Percentiles rank a stretch among this genome's conserved stretches.
phyloP scores from a whole-genome alignment of 768 basidiomycete genomes.

The Boletales sp. region DNA sequence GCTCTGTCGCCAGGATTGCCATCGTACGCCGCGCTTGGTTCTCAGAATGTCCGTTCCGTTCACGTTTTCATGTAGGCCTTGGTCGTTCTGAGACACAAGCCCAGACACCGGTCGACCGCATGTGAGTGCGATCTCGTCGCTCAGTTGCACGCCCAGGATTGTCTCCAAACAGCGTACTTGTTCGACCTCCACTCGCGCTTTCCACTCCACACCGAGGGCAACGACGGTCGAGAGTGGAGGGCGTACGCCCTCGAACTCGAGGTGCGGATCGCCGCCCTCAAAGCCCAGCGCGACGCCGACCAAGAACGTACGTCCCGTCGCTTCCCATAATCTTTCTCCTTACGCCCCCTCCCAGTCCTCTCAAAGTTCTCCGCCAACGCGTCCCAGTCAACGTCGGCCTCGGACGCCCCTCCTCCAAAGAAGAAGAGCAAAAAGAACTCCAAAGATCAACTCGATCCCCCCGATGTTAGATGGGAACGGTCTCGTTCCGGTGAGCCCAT shows the following conservation, averaged over 20 bases:
- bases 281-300: conserved; percentile 20
- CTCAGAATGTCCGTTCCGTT: not conserved
- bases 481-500: conserved; percentile 11
- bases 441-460: conserved; percentile 13
- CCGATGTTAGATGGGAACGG: conserved; percentile 22
- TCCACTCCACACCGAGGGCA: conserved; percentile 7
- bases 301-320: conserved; percentile 17
- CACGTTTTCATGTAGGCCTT: conserved; percentile 14
- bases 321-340: too few species aligned
- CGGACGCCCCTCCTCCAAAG: conserved; percentile 21
- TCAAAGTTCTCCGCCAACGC: conserved; percentile 12
- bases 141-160: not conserved
- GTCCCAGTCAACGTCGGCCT: conserved; percentile 9
- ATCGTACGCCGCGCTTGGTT: conserved; percentile 17
- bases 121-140: conserved; percentile 9
- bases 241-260: conserved; percentile 30
- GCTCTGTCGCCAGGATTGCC: conserved; percentile 18
- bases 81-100: conserved; percentile 23
- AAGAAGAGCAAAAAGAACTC: conserved; percentile 26
- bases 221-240: conserved; percentile 15
- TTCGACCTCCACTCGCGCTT: conserved; percentile 26
- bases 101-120: conserved; percentile 19
- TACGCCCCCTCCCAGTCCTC: conserved; percentile 14
- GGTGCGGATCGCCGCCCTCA: conserved; percentile 16
- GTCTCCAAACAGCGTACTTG: conserved; percentile 21